Conservation (phyloP, 2,329 filamentous ascomycete genomes). For the Cercospora canescens region DNA sequence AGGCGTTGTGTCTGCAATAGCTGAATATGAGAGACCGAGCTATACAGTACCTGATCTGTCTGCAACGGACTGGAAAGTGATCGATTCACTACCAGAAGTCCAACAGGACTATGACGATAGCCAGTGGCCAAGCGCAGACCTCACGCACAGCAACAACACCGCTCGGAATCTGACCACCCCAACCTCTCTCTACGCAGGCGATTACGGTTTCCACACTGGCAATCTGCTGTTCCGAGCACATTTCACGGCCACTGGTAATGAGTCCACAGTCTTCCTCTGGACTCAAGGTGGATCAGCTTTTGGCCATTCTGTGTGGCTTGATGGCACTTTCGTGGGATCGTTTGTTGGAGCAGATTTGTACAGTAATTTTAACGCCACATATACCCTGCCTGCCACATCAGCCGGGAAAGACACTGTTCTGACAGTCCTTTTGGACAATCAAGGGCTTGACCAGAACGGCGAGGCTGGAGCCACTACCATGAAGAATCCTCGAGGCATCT, state of each 20-base stretch:
- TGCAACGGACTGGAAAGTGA: conserved; percentile 64
- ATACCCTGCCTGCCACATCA: conserved; percentile 55
- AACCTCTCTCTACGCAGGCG: conserved; percentile 63
- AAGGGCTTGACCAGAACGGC: conserved; percentile 69
- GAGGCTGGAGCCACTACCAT: conserved; percentile 56
- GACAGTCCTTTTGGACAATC: conserved; percentile 72
- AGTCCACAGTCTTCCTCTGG: conserved; percentile 53
- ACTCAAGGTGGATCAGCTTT: conserved; percentile 69
- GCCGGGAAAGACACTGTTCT: conserved; percentile 62
- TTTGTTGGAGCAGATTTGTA: conserved; percentile 58
- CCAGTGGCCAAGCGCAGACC: conserved; percentile 62
- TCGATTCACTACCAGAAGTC: conserved; percentile 72
- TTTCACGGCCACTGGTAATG: conserved; percentile 64
- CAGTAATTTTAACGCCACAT: conserved; percentile 55
- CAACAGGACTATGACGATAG: conserved; percentile 65
- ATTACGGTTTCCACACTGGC: conserved; percentile 74
- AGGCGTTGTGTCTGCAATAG: conserved; percentile 53
- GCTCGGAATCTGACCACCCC: conserved; percentile 59
- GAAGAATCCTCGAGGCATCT: conserved; percentile 63
- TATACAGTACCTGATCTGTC: conserved; percentile 60
- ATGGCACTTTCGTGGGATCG: conserved; percentile 63
- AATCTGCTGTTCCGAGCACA: conserved; percentile 69
- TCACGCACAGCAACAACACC: conserved; percentile 62
- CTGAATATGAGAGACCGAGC: conserved; percentile 53
- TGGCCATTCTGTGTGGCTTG: conserved; percentile 67